phyloP scores from a whole-genome alignment of 177 flowering plant genomes.

The Tripterygium wilfordii region DNA sequence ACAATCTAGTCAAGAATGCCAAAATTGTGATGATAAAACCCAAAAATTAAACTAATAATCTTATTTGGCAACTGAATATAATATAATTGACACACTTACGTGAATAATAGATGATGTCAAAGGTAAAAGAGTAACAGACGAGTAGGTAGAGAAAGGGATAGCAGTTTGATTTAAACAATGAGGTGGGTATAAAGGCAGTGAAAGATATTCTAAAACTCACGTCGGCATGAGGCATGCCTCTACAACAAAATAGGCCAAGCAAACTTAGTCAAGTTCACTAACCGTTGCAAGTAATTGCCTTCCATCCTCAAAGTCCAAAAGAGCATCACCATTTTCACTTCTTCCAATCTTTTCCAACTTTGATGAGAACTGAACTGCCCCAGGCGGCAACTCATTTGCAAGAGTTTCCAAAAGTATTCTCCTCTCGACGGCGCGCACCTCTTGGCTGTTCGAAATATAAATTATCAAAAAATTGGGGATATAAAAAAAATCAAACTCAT shows the following conservation, averaged over 20 bases:
- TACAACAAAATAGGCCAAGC: not conserved
- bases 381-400: conserved; percentile 61
- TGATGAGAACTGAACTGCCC: conserved; percentile 58
- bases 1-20: conserved; percentile 45
- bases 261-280: not conserved
- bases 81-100: not conserved
- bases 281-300: conserved; percentile 63
- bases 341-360: conserved; percentile 47
- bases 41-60: not conserved
- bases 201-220: too few species aligned
- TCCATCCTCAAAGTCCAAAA: conserved; percentile 61
- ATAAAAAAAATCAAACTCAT: not conserved
- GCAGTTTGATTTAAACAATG: too few species aligned
- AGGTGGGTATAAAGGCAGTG: too few species aligned
- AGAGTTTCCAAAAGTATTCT: conserved; percentile 70
- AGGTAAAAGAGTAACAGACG: too few species aligned
- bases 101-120: too few species aligned
- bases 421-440: conserved; percentile 96
- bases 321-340: conserved; percentile 37
- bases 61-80: not conserved
- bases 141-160: too few species aligned
- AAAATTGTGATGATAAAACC: not conserved
- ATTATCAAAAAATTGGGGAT: not conserved
- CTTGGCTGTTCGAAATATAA: conserved; percentile 47
- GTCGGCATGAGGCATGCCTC: not conserved